Evolutionary conservation across 2,329 filamentous ascomycete genomes (phyloP).

Genomic region (Fusarium mexicanum): DNA sequence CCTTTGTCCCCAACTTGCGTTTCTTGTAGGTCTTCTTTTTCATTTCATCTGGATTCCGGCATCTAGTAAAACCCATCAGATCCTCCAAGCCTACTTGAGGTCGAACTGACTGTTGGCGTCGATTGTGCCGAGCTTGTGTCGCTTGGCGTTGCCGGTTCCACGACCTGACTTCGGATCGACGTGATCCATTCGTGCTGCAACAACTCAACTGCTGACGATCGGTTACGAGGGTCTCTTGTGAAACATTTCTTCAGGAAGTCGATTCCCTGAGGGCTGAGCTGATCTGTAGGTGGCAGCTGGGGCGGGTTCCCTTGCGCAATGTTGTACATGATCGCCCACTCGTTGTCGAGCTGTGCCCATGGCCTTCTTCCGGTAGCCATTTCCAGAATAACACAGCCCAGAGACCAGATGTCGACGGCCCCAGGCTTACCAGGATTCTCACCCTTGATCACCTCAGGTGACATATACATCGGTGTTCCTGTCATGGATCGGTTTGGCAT

Average conservation of each 20-base stretch:
- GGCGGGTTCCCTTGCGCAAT: conserved; percentile 97
- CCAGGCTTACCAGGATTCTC: conserved; percentile 82
- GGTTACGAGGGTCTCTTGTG: conserved; percentile 79
- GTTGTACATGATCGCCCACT: conserved; percentile 99
- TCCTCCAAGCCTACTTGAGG: conserved; percentile 45
- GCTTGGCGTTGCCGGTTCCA: conserved; percentile 71
- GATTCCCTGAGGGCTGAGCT: conserved; percentile 84
- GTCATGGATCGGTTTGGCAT: conserved; percentile 91
- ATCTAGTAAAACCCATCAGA: conserved; percentile 47
- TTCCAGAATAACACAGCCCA: conserved; percentile 95
- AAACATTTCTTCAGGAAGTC: conserved; percentile 93
- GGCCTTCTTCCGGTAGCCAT: conserved; percentile 96
- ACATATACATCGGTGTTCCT: conserved; percentile 99
- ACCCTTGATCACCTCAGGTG: conserved; percentile 96
- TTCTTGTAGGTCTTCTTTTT: neutral
- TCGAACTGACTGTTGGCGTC: conserved; percentile 46
- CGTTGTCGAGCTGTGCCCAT: conserved; percentile 96
- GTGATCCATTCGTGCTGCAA: conserved; percentile 93
- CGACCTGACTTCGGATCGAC: conserved; percentile 71
- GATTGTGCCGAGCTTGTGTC: conserved; percentile 58
- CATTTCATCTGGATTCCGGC: neutral
- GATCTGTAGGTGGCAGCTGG: conserved; percentile 81
- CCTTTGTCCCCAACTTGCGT: neutral
- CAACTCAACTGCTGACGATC: conserved; percentile 86
- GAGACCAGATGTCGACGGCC: conserved; percentile 93